These are phyloP conservation scores for Leccinum aurantiacum DNA, from an alignment of 768 basidiomycete species.

Conservation along the genomic window DNA sequence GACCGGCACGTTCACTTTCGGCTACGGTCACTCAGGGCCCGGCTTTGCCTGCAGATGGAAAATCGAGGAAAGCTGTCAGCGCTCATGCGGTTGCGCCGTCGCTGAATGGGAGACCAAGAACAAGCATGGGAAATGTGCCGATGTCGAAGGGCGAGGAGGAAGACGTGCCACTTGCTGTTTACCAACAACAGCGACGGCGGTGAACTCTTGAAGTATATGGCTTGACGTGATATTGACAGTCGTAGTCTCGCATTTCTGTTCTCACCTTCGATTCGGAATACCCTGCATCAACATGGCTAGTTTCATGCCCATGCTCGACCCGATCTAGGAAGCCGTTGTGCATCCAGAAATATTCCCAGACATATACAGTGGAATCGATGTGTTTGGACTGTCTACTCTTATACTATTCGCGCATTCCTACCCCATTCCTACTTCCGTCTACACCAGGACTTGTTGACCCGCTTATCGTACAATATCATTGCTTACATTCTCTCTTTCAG, in stretches of 20 bases:
- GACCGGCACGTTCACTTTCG: constrained; percentile 68
- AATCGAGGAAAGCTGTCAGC: constrained; percentile 62
- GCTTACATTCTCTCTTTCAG: constrained; percentile 26
- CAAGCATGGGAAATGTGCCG: constrained; percentile 37
- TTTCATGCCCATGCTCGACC: constrained; percentile 8
- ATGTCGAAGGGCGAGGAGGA: constrained; percentile 58
- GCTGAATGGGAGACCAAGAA: constrained; percentile 41
- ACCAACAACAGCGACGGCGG: constrained; percentile 73
- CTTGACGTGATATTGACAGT: neutral
- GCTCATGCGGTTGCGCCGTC: constrained; percentile 53
- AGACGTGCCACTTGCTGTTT: constrained; percentile 76
- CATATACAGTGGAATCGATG: constrained; percentile 17
- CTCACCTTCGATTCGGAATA: constrained; percentile 5
- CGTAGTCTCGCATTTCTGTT: neutral
- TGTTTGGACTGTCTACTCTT: constrained; percentile 25
- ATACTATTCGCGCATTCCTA: constrained; percentile 25
- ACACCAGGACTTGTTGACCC: constrained; percentile 25
- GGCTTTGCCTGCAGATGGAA: constrained; percentile 44
- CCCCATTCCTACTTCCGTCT: constrained; percentile 21
- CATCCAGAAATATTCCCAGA: constrained; percentile 27
- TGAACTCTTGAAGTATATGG: constrained; percentile 19
- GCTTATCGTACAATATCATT: constrained; percentile 34
- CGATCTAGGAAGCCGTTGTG: constrained; percentile 28
- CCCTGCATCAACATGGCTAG: constrained; percentile 7
- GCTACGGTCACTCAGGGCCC: constrained; percentile 54